Base-by-base conservation (phyloP, 1,284 basidiomycete genomes). In the Mycosarcoma mackinlayi region DNA sequence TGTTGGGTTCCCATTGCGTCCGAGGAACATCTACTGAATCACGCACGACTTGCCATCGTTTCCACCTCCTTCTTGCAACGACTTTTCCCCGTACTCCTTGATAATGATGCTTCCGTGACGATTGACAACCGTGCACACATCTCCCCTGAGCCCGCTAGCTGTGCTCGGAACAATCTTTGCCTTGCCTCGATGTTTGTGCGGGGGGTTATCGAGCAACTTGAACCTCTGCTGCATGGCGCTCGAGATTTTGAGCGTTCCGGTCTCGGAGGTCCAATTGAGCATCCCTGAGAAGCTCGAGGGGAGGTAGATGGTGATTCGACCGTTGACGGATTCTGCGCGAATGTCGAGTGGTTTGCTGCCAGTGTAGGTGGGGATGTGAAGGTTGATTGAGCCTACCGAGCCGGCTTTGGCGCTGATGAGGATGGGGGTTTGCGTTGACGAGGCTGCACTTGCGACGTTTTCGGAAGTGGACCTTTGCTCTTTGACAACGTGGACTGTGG, bases 231-330 rank as follows among this genome's bases (percentile, higher is more conserved):
- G 41, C 25, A 76, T 51, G 11, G 39, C 44, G 18, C 54, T 61
- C 6, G 76, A 78, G 18, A 77, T 49, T 40, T 64, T 61, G 19
- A 80, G 54, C 10, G 60, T 34, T 30, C 76, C 78, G n/a, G 56
- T 52, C 25, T 80, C 78, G 8, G 65, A 64, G 3, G 37, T 51
- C 76, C 76, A 80, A 18, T 59, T 62, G 41, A 80, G 59, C 25
- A 77, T n/a, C 8, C 78, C 78, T 16, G 59, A 60, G 44, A 80
- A 80, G 7, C 58, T 50, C 9, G 57, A 41, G 34, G 78, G 78
- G 4, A 80, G 50, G 40, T 42, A 45, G 31, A 80, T 48, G 34
- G 60, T 64, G 34, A 77, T 61, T 45, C 73, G 62, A 14, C 76
- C 78, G 23, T 49, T 65, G n/a, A 23, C 10, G 0, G 70, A 57